A percentile compares a stretch with the other conserved stretches of the same genome.
Evolutionary conservation across 495 filamentous ascomycete genomes (phyloP).

Genomic region (Clohesyomyces aquaticus): DNA sequence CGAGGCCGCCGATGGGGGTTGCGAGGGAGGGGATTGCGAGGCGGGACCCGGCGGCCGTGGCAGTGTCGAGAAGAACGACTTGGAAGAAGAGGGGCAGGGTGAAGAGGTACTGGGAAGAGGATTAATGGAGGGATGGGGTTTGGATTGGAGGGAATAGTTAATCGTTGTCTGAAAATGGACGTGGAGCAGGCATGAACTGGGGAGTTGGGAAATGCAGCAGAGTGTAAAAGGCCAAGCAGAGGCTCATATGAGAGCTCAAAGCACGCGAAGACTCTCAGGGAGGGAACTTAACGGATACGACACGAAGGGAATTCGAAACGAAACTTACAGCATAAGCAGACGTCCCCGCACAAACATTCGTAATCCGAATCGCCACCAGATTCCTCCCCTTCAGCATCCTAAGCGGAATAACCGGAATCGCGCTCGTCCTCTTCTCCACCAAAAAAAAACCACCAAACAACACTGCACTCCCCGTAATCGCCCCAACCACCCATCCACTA

Average conservation of each 20-base stretch:
- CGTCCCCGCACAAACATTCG: slow-evolving; percentile 65
- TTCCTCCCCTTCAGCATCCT: slow-evolving; percentile 58
- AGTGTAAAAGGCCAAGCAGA: too few species aligned
- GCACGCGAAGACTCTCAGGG: too few species aligned
- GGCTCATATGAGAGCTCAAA: too few species aligned
- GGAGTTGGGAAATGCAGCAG: too few species aligned
- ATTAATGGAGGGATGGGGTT: neutral
- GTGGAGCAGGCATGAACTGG: too few species aligned
- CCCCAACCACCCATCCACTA: slow-evolving; percentile 57
- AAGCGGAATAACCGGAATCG: slow-evolving; percentile 65
- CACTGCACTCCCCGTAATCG: slow-evolving; percentile 55
- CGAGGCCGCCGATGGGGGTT: slow-evolving; percentile 63
- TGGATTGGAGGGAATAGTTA: too few species aligned
- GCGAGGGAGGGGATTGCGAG: slow-evolving; percentile 65
- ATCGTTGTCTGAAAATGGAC: too few species aligned
- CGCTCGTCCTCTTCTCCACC: slow-evolving; percentile 60
- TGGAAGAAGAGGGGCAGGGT: slow-evolving; percentile 68
- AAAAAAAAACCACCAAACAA: slow-evolving; percentile 57
- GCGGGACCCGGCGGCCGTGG: slow-evolving; percentile 62
- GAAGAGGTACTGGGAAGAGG: slow-evolving; percentile 61
- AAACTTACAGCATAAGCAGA: slow-evolving; percentile 64
- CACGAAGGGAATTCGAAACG: too few species aligned
- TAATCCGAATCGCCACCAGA: slow-evolving; percentile 58
- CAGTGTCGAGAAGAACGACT: slow-evolving; percentile 63
- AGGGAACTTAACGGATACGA: too few species aligned